phyloP scores from a whole-genome alignment of 495 filamentous ascomycete genomes.

The Aspergillus nanangensis region DNA sequence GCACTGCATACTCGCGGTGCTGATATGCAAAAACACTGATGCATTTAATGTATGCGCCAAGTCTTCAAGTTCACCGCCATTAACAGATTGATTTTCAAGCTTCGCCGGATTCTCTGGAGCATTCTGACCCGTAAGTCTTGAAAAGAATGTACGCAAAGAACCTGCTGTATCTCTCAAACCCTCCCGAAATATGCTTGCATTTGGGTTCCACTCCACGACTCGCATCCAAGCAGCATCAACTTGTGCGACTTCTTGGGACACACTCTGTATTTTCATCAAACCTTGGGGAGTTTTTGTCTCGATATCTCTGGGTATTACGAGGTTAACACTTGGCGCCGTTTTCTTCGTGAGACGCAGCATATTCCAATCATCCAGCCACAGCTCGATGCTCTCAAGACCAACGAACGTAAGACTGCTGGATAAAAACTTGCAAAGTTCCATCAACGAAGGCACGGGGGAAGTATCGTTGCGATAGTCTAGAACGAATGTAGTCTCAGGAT shows the following conservation, averaged over 20 bases:
- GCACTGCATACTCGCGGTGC: conserved; percentile 74
- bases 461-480: conserved; percentile 86
- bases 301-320: conserved; percentile 75
- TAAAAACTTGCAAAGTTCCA: conserved; percentile 85
- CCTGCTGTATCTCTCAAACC: conserved; percentile 42
- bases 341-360: conserved; percentile 78
- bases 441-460: conserved; percentile 76
- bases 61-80: conserved; percentile 48
- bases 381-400: conserved; percentile 76
- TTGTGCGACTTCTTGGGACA: conserved; percentile 77
- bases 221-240: conserved; percentile 92
- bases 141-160: conserved; percentile 77
- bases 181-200: conserved; percentile 39
- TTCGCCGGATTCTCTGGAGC: conserved; percentile 28
- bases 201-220: conserved; percentile 74
- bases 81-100: conserved; percentile 22
- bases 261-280: conserved; percentile 71
- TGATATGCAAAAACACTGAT: conserved; percentile 82
- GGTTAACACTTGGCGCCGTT: conserved; percentile 63
- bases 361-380: conserved; percentile 85
- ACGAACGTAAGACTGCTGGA: conserved; percentile 96
- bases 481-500: conserved; percentile 78
- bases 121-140: conserved; percentile 53
- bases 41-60: conserved; percentile 61
- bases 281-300: conserved; percentile 77